Conservation (phyloP, 2,329 filamentous ascomycete genomes). For the Ophiostoma montium region DNA sequence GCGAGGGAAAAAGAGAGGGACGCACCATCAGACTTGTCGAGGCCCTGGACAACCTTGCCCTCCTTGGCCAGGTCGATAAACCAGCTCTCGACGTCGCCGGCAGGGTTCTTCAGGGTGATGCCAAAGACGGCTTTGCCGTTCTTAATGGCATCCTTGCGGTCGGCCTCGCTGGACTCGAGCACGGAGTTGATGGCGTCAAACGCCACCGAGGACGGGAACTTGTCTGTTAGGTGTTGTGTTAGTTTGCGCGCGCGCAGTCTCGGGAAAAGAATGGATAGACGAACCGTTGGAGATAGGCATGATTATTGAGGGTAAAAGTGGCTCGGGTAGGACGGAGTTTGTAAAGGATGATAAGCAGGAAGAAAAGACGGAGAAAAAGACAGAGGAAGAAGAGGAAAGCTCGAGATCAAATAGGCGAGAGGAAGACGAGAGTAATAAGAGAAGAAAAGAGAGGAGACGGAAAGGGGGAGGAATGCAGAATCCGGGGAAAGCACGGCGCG, state of each 20-base stretch:
- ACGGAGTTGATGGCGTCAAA: conserved; percentile 77
- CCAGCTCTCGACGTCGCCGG: conserved; percentile 73
- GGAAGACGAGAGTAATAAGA: background rate
- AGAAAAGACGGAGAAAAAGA: background rate
- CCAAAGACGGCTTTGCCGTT: conserved; percentile 76
- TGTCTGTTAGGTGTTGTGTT: conserved; percentile 32
- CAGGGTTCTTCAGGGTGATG: conserved; percentile 82
- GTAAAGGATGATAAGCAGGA: background rate
- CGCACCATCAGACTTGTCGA: conserved; percentile 70
- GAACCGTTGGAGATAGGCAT: background rate
- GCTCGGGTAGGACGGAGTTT: background rate
- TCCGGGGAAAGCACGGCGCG: conserved; percentile 6
- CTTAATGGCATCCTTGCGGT: conserved; percentile 74
- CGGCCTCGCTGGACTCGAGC: conserved; percentile 53
- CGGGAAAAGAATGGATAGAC: background rate
- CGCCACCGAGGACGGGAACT: conserved; percentile 78
- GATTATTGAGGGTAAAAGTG: background rate
- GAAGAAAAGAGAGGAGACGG: background rate
- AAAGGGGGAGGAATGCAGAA: background rate
- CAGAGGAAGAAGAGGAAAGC: background rate
- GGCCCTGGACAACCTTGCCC: conserved; percentile 66
- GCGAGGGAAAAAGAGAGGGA: too few species aligned
- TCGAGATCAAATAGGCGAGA: background rate
- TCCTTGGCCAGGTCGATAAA: conserved; percentile 90
- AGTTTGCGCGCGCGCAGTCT: background rate